A percentile compares a stretch with the other conserved stretches of the same genome.
Evolutionary conservation across 202 grass and related monocot genomes (phyloP).

Genomic region (Setaria italica): DNA sequence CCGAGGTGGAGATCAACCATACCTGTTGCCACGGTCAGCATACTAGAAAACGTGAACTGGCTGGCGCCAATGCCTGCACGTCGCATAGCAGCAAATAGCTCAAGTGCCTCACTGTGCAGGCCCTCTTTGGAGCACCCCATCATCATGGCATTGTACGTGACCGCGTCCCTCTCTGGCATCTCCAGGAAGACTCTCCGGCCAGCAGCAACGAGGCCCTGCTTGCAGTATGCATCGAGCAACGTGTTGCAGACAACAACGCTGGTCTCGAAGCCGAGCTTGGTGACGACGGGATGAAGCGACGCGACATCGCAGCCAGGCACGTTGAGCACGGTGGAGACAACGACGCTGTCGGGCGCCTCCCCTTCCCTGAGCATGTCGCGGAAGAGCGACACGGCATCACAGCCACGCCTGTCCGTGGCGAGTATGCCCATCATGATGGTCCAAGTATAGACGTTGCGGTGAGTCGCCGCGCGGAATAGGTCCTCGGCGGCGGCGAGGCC

Average conservation of each 20-base stretch:
- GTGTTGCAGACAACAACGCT: conserved; percentile 70
- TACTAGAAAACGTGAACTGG: conserved; percentile 73
- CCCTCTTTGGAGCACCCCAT: conserved; percentile 85
- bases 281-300: conserved; percentile 50
- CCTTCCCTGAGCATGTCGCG: conserved; percentile 58
- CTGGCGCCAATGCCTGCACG: conserved; percentile 32
- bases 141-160: conserved; percentile 88
- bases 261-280: conserved; percentile 59
- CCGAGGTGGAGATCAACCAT: conserved; percentile 63
- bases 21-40: conserved; percentile 62
- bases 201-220: conserved; percentile 58
- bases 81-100: conserved; percentile 62
- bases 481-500: conserved; percentile 41
- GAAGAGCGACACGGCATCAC: conserved; percentile 59
- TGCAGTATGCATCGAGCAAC: conserved; percentile 86
- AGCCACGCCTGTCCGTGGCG: conserved; percentile 28
- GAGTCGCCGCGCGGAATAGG: conserved; percentile 47
- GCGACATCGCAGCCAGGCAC: conserved; percentile 38
- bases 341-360: conserved; percentile 56
- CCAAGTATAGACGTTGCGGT: conserved; percentile 60
- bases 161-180: conserved; percentile 70
- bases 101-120: conserved; percentile 54
- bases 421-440: conserved; percentile 71
- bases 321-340: conserved; percentile 52
- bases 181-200: conserved; percentile 57